A percentile compares a stretch with the other conserved stretches of the same genome.
phyloP scores from a whole-genome alignment of 805 yeast genomes.

The Blastobotrys chiropterorum region DNA sequence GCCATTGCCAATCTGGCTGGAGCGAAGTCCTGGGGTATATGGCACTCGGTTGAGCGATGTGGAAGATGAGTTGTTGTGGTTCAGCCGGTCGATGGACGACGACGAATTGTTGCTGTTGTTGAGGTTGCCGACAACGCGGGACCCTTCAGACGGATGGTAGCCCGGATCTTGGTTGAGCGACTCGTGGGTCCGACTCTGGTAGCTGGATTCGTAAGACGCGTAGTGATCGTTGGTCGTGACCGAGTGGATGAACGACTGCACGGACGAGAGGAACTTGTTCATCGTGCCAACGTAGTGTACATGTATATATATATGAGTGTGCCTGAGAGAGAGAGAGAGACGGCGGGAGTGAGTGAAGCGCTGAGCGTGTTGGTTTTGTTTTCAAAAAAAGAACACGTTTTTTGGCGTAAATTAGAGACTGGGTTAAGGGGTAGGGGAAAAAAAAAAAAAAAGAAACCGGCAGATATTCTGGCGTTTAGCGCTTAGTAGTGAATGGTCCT shows the following conservation, averaged over 20 bases:
- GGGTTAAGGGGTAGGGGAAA: background rate
- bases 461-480: too few relatives aligned
- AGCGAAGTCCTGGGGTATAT: conserved; percentile 32
- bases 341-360: too few relatives aligned
- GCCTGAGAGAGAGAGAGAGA: too few relatives aligned
- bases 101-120: conserved; percentile 12
- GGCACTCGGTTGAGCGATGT: conserved; percentile 20
- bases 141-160: conserved; percentile 12
- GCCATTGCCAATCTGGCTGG: conserved; percentile 29
- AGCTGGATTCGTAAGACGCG: conserved; percentile 30
- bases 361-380: background rate
- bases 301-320: background rate
- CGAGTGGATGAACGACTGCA: conserved; percentile 32
- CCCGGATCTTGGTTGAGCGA: conserved; percentile 1
- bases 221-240: conserved; percentile 35
- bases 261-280: conserved; percentile 26
- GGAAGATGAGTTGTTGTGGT: conserved; percentile 5
- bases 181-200: background rate
- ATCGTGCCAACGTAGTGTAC: conserved; percentile 10
- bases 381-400: background rate
- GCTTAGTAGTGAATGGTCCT: too few relatives aligned
- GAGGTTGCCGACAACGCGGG: conserved; percentile 14
- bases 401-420: background rate
- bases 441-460: too few relatives aligned
- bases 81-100: conserved; percentile 13